Percentiles rank a stretch among this genome's conserved stretches.
phyloP scores from a whole-genome alignment of 2,329 filamentous ascomycete species.

The Tympanopsis confertula region DNA sequence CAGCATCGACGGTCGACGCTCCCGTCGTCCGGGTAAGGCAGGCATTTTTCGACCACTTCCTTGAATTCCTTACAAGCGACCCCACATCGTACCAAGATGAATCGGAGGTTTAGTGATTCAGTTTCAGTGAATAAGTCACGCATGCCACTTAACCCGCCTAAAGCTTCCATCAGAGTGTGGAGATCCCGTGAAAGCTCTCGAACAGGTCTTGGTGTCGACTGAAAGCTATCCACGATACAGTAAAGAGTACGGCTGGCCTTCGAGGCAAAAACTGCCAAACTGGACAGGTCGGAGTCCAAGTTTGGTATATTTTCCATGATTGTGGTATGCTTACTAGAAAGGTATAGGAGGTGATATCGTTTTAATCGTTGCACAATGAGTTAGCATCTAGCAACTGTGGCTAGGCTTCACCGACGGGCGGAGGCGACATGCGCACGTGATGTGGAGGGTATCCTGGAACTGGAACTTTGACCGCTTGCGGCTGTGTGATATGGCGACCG shows the following conservation, averaged over 20 bases:
- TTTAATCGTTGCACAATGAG: no score
- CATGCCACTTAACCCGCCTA: conserved; percentile 6
- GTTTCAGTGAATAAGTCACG: not conserved
- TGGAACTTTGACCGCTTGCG: no score
- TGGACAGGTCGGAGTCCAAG: conserved; percentile 23
- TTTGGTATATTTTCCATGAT: no score
- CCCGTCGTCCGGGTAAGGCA: conserved; percentile 1
- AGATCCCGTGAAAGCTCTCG: conserved; percentile 26
- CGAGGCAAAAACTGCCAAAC: conserved; percentile 24
- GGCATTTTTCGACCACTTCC: conserved; percentile 2
- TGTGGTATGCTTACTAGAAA: no score
- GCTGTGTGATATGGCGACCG: no score
- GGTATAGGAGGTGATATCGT: no score
- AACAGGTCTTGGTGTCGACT: conserved; percentile 20
- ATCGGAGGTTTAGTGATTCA: not conserved
- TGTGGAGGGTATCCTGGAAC: no score
- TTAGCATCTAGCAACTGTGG: no score
- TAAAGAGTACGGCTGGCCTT: conserved; percentile 22
- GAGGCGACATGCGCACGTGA: no score
- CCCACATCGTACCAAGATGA: conserved; percentile 3
- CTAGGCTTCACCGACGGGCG: no score
- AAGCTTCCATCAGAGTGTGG: conserved; percentile 20
- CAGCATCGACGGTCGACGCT: conserved; percentile 3
- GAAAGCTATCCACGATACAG: conserved; percentile 23
- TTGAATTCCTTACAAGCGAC: conserved; percentile 4